Conservation (phyloP, 805 yeast genomes). For the Peterozyma toletana region DNA sequence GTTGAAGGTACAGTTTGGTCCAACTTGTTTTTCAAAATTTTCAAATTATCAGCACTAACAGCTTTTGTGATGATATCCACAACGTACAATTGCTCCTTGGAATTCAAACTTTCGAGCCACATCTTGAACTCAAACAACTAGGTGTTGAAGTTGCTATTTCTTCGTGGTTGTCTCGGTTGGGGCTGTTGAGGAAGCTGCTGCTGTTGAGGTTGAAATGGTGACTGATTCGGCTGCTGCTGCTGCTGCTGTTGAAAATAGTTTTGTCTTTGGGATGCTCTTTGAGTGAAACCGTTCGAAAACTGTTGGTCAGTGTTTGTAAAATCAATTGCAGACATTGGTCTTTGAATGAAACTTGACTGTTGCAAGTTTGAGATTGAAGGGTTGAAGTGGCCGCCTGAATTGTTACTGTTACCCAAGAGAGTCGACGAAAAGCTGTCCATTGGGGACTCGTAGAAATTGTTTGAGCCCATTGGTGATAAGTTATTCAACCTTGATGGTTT, state of each 20-base stretch:
- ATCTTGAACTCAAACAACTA: conserved; percentile 7
- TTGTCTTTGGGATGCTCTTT: not conserved
- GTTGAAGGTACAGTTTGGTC: not conserved
- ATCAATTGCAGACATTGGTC: conserved; percentile 7
- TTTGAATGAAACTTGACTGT: conserved; percentile 1
- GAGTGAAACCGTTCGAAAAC: not conserved
- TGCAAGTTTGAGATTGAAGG: not conserved
- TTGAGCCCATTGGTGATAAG: conserved; percentile 6
- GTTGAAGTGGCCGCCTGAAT: conserved; percentile 3
- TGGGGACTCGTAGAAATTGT: conserved; percentile 7
- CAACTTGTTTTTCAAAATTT: conserved; percentile 6
- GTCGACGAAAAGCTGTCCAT: not conserved
- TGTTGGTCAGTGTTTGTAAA: conserved; percentile 1
- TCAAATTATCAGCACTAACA: conserved; percentile 5
- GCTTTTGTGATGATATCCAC: conserved; percentile 8
- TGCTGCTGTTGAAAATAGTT: not conserved
- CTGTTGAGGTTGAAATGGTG: not conserved
- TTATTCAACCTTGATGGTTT: conserved; percentile 5
- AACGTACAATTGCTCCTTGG: conserved; percentile 8
- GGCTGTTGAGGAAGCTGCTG: not conserved
- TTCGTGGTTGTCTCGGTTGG: not conserved
- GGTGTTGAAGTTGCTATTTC: conserved; percentile 4
- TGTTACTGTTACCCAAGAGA: conserved; percentile 2
- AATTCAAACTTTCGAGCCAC: conserved; percentile 8
- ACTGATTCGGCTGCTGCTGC: not conserved